Conservation (phyloP, 2,329 filamentous ascomycete genomes). For the Aspergillus fijiensis region DNA sequence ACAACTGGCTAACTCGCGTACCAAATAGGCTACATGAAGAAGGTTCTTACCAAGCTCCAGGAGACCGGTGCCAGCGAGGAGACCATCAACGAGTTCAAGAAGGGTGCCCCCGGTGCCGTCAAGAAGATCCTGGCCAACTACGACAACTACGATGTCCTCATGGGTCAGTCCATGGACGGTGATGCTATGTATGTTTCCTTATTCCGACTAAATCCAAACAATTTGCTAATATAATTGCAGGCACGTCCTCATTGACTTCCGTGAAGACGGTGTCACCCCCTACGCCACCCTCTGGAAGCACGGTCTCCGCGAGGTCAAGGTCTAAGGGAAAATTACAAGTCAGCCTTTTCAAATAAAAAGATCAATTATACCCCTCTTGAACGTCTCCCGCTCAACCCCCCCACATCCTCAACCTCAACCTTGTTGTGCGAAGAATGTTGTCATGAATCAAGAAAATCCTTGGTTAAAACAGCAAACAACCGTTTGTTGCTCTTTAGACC, state of each 20-base stretch:
- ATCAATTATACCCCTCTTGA: background rate
- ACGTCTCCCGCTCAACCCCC: background rate
- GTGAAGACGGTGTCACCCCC: constrained; percentile 89
- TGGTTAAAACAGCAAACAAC: constrained; percentile 14
- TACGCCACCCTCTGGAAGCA: constrained; percentile 94
- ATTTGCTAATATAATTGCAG: constrained; percentile 43
- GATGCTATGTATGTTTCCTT: constrained; percentile 77
- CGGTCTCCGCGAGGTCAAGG: constrained; percentile 85
- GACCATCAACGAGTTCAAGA: constrained; percentile 76
- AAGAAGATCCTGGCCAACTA: constrained; percentile 87
- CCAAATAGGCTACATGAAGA: constrained; percentile 80
- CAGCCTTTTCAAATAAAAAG: background rate
- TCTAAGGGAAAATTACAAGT: constrained; percentile 55
- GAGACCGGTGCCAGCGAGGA: constrained; percentile 62
- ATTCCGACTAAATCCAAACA: background rate
- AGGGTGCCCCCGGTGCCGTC: constrained; percentile 68
- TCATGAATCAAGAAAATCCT: constrained; percentile 27
- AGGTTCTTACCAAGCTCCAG: constrained; percentile 70
- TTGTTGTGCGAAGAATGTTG: constrained; percentile 17
- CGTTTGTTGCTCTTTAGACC: constrained; percentile 22
- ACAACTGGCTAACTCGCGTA: background rate
- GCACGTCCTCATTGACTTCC: constrained; percentile 94
- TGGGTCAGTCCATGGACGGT: constrained; percentile 87
- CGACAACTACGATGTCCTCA: constrained; percentile 95
- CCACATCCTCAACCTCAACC: background rate